Conservation (phyloP, 164 flowering plant species). For the Berberis vulgaris region DNA sequence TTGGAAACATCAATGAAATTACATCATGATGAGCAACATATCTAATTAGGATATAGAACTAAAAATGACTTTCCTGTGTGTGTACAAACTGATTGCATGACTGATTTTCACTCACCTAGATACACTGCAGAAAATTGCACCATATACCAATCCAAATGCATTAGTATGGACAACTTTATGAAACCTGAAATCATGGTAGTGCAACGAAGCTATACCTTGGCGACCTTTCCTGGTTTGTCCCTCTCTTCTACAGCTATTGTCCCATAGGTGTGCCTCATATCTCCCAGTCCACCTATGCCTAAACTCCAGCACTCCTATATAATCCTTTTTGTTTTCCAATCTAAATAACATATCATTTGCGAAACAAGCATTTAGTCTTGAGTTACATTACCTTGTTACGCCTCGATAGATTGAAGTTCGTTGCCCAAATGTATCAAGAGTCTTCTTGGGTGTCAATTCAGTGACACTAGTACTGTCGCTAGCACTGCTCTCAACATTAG, state of each 20-base stretch:
- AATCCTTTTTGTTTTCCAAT: background rate
- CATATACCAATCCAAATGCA: too few species aligned
- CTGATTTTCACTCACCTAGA: constrained; percentile 43
- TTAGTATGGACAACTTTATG: too few species aligned
- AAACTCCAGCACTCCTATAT: constrained; percentile 2
- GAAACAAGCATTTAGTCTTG: background rate
- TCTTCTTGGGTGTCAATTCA: constrained; percentile 50
- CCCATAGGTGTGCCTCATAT: constrained; percentile 99
- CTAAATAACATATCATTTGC: background rate
- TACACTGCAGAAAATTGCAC: constrained; percentile 39
- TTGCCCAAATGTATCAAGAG: constrained; percentile 85
- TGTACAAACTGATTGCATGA: background rate
- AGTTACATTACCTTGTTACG: constrained; percentile 57
- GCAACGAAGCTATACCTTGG: constrained; percentile 47
- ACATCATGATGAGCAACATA: background rate
- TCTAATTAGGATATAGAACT: background rate
- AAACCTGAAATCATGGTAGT: background rate
- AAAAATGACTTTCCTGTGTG: too few species aligned
- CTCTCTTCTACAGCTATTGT: constrained; percentile 90
- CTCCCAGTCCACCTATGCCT: constrained; percentile 99
- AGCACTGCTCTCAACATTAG: constrained; percentile 30
- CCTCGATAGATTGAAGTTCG: constrained; percentile 93
- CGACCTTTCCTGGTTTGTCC: constrained; percentile 94
- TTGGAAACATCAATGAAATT: background rate
- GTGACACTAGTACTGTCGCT: constrained; percentile 9